Conservation (phyloP, 257 asterid species). For the Plantago ovata region DNA sequence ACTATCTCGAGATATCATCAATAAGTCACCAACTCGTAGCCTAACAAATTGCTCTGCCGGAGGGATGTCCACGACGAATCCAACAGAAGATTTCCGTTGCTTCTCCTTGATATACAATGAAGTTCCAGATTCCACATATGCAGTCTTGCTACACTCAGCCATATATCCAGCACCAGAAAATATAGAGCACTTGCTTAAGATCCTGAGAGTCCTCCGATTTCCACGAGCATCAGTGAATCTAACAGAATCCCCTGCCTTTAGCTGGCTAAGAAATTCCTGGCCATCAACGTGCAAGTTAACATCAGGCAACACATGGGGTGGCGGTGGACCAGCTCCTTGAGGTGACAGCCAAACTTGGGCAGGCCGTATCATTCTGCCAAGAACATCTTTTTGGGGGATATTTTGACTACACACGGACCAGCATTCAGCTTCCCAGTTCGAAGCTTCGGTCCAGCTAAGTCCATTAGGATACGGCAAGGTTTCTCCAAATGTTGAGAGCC, state of each 20-base stretch:
- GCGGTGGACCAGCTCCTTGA: constrained; percentile 56
- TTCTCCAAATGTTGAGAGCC: constrained; percentile 57
- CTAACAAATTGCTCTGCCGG: constrained; percentile 52
- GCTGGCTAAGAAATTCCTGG: constrained; percentile 44
- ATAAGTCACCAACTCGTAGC: constrained; percentile 58
- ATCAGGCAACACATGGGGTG: constrained; percentile 56
- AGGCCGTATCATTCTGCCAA: constrained; percentile 41
- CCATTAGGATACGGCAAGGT: constrained; percentile 73
- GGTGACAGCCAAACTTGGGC: constrained; percentile 60
- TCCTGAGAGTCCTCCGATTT: constrained; percentile 37
- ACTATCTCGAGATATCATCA: constrained; percentile 53
- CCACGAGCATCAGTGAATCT: constrained; percentile 60
- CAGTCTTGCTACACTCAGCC: constrained; percentile 57
- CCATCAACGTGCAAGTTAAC: constrained; percentile 48
- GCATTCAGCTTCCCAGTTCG: constrained; percentile 58
- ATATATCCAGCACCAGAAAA: constrained; percentile 61
- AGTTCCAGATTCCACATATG: constrained; percentile 60
- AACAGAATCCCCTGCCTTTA: constrained; percentile 41
- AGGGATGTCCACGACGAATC: constrained; percentile 54
- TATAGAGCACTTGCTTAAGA: constrained; percentile 47
- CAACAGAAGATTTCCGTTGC: constrained; percentile 36
- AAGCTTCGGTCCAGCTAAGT: constrained; percentile 81
- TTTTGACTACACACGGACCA: constrained; percentile 61
- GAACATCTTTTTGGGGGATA: constrained; percentile 56
- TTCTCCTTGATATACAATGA: constrained; percentile 38